Evolutionary conservation across 805 yeast genomes (phyloP).

Genomic region (Saccharomycopsis fermentans): DNA sequence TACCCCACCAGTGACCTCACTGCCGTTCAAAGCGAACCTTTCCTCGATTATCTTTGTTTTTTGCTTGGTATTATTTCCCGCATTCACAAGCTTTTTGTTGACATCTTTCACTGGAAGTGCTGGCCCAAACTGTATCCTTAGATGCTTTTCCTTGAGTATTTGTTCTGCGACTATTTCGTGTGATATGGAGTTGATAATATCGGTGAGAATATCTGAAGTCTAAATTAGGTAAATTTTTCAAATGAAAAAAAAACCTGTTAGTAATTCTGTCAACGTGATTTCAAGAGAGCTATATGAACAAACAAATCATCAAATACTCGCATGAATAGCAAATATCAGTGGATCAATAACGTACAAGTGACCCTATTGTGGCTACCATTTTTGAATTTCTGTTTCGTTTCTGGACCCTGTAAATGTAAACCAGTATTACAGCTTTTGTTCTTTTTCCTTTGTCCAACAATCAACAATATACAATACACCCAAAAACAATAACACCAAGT

Average conservation of each 20-base stretch:
- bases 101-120: slow-evolving; percentile 18
- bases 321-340: background rate
- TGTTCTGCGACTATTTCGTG: slow-evolving; percentile 27
- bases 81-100: slow-evolving; percentile 1
- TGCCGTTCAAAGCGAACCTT: slow-evolving; percentile 7
- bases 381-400: background rate
- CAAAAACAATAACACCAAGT: too few relatives aligned
- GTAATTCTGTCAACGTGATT: background rate
- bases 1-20: background rate
- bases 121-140: slow-evolving; percentile 26
- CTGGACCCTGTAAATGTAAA: too few relatives aligned
- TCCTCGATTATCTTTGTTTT: slow-evolving; percentile 12
- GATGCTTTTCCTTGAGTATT: slow-evolving; percentile 24
- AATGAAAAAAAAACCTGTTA: background rate
- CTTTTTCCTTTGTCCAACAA: too few relatives aligned
- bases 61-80: slow-evolving; percentile 3
- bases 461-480: too few relatives aligned
- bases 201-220: slow-evolving; percentile 21
- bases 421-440: too few relatives aligned
- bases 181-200: slow-evolving; percentile 24
- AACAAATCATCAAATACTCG: too few relatives aligned
- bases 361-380: background rate
- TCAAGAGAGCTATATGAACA: too few relatives aligned
- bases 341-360: background rate
- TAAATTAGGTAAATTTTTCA: too few relatives aligned